Evolutionary conservation across 2,329 filamentous ascomycete species (phyloP).

Genomic region (Hortaea sp.): DNA sequence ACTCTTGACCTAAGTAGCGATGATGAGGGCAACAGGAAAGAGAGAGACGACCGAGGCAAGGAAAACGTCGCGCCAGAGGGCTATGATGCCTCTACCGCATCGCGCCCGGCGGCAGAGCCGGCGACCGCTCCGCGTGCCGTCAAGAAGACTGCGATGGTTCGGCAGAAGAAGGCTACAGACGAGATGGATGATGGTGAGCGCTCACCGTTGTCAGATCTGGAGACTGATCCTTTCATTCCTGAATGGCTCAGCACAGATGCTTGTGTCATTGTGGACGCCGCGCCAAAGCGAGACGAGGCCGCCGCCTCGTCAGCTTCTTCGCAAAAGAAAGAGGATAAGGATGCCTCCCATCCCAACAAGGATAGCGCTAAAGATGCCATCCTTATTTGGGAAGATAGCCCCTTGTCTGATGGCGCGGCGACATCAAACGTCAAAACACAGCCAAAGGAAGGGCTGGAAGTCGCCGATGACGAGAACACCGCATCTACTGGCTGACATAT

Average conservation of each 20-base stretch:
- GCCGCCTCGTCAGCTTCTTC: background rate
- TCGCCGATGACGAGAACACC: conserved; percentile 3
- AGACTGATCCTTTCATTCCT: conserved; percentile 25
- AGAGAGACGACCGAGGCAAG: conserved; percentile 61
- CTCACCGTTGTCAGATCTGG: conserved; percentile 25
- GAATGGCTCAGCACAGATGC: conserved; percentile 24
- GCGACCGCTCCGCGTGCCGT: conserved; percentile 2
- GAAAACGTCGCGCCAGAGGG: conserved; percentile 76
- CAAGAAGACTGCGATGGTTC: conserved; percentile 20
- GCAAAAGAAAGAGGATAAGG: conserved; percentile 1
- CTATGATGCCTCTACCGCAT: conserved; percentile 24
- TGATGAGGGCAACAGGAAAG: conserved; percentile 55
- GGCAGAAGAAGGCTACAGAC: conserved; percentile 17
- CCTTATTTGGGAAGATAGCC: conserved; percentile 19
- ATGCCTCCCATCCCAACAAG: background rate
- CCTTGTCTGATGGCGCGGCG: background rate
- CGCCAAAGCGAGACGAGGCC: conserved; percentile 4
- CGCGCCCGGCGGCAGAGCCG: conserved; percentile 7
- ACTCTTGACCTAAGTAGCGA: conserved; percentile 84
- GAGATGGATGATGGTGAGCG: conserved; percentile 27
- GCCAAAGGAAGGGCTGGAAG: background rate
- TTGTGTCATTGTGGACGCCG: conserved; percentile 18
- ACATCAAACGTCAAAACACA: background rate
- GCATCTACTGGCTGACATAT: conserved; percentile 2
- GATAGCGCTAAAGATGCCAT: conserved; percentile 13